phyloP scores from a whole-genome alignment of 2,329 filamentous ascomycete genomes.

The Acrodontium crateriforme region DNA sequence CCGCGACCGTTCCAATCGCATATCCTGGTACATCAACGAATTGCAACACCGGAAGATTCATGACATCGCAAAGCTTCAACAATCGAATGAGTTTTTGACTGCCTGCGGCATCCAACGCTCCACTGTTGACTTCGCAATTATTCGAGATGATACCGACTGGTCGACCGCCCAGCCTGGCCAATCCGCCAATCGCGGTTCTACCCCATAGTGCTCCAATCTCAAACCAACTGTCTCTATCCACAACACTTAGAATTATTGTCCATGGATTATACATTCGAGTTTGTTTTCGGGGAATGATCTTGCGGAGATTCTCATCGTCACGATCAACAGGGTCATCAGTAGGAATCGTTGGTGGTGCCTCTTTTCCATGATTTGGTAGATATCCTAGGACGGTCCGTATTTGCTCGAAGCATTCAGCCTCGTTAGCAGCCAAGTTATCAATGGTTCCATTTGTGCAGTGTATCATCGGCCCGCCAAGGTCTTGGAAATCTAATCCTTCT shows the following conservation, averaged over 20 bases:
- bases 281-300: slow-evolving; percentile 43
- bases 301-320: slow-evolving; percentile 35
- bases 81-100: slow-evolving; percentile 47
- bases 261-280: slow-evolving; percentile 48
- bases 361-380: slow-evolving; percentile 43
- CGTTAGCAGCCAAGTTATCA: slow-evolving; percentile 47
- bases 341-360: slow-evolving; percentile 34
- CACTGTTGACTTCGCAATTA: slow-evolving; percentile 48
- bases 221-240: slow-evolving; percentile 45
- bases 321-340: slow-evolving; percentile 38
- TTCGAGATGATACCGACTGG: slow-evolving; percentile 46
- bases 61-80: slow-evolving; percentile 50
- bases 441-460: slow-evolving; percentile 54
- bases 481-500: slow-evolving; percentile 44
- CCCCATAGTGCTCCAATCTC: slow-evolving; percentile 53
- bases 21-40: slow-evolving; percentile 51
- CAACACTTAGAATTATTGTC: slow-evolving; percentile 42
- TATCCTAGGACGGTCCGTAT: slow-evolving; percentile 43
- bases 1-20: slow-evolving; percentile 49
- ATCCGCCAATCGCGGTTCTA: slow-evolving; percentile 45
- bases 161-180: slow-evolving; percentile 43
- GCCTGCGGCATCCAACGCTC: slow-evolving; percentile 46
- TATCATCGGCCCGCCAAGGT: slow-evolving; percentile 46
- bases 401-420: slow-evolving; percentile 49
- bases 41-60: slow-evolving; percentile 50